Percentiles rank a stretch among this genome's conserved stretches.
Evolutionary conservation across 495 filamentous ascomycete species (phyloP).

Genomic region (Aspergillus egyptiacus): DNA sequence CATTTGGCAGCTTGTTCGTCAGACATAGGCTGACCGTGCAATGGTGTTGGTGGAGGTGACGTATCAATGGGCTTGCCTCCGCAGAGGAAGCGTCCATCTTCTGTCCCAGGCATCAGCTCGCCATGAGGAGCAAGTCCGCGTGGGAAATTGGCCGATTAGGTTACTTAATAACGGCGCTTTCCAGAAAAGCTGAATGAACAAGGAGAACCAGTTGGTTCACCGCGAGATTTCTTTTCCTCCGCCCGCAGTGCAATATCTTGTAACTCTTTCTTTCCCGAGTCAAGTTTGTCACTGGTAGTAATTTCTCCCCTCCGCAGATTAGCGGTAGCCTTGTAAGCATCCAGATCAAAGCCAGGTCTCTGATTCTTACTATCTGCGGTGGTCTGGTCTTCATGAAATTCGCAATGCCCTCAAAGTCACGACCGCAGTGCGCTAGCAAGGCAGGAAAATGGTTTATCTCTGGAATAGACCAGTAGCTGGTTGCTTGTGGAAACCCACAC

Average conservation of each 20-base stretch:
- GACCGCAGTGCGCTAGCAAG: conserved; percentile 75
- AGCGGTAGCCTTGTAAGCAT: background rate
- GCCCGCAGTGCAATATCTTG: conserved; percentile 62
- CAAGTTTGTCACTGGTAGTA: conserved; percentile 75
- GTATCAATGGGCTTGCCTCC: too few relatives aligned
- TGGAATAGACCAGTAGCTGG: conserved; percentile 96
- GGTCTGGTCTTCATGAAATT: conserved; percentile 87
- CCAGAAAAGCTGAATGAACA: too few relatives aligned
- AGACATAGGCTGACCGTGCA: too few relatives aligned
- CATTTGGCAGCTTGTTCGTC: too few relatives aligned
- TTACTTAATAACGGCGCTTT: too few relatives aligned
- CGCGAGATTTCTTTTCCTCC: conserved; percentile 60
- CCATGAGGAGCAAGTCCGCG: too few relatives aligned
- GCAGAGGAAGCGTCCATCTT: too few relatives aligned
- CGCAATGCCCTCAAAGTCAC: conserved; percentile 81
- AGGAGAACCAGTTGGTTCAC: too few relatives aligned
- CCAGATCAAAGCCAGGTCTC: background rate
- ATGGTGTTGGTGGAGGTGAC: too few relatives aligned
- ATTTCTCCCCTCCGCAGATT: conserved; percentile 78
- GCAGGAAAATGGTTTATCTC: conserved; percentile 79
- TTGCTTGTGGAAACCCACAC: conserved; percentile 56
- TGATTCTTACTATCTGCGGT: conserved; percentile 71
- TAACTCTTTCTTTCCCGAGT: conserved; percentile 62
- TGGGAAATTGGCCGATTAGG: too few relatives aligned
- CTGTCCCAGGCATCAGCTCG: too few relatives aligned